Base-by-base conservation (phyloP, 805 yeast species). In the Cyberlindnera saturnus region DNA sequence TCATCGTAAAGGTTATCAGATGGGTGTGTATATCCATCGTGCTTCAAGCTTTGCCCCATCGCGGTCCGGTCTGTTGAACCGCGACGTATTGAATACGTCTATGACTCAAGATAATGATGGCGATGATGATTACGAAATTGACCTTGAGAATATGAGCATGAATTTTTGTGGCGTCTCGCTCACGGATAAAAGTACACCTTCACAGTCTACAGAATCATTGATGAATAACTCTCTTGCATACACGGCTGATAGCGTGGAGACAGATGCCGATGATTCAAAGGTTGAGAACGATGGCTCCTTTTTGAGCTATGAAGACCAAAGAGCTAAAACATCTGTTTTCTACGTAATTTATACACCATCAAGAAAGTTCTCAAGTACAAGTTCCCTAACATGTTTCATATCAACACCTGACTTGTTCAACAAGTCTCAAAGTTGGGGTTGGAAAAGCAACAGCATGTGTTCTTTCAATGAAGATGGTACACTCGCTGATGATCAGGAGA, bases 361-460 rank as follows among this genome's bases (percentile, higher is more conserved):
- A 1, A 57, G 78, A 43, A 64, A 67, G 42, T 23, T 23, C 28
- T 23, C 28, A 60, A 34, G 62, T 3, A 71, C 64, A 50, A 65
- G 75, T 0, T 63, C 71, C 1, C 61, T 74, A 40, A 75, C 80
- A 1, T 69, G 80, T 26, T 77, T 76, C 51, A 61, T 74, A n/a
- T 74, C 79, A 3, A 67, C 73, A n/a, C 81, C 81, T 0, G 76
- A 75, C 46, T 60, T 64, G 42, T 76, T 76, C 54, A 73, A 71
- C 39, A 66, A 67, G 39, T 70, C 77, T 1, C 81, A 77, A 55
- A 73, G 79, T 47, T 76, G 82, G 82, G 81, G 82, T 0, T 76
- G 82, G 82, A 75, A 75, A 45, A 71, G 78, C 47, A 72, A 70
- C 40, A 71, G 75, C 37, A 69, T 76, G 73, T 75, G 78, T 41